Percentiles rank a stretch among this genome's conserved stretches.
Conservation (phyloP, 2,329 filamentous ascomycete genomes). For the Dothideomycetes sp. region DNA sequence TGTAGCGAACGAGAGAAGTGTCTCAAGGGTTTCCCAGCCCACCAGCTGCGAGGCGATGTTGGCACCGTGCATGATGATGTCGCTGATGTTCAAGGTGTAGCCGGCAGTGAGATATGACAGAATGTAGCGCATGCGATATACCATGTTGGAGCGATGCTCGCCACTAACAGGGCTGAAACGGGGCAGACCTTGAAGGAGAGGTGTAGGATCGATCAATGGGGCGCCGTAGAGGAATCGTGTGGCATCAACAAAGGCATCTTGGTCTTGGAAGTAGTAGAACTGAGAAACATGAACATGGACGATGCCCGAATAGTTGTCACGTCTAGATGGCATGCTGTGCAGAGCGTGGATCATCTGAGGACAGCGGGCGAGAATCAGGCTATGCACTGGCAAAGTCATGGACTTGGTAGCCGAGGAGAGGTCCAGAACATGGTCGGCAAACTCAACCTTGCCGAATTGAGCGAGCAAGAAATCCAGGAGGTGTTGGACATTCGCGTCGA, state of each 20-base stretch:
- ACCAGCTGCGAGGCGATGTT: slow-evolving; percentile 49
- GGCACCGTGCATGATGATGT: slow-evolving; percentile 32
- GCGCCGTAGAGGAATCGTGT: slow-evolving; percentile 14
- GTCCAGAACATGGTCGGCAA: slow-evolving; percentile 16
- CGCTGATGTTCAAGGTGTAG: slow-evolving; percentile 43
- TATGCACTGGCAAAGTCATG: slow-evolving; percentile 13
- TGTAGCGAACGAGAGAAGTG: slow-evolving; percentile 44
- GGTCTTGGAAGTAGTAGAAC: slow-evolving; percentile 10
- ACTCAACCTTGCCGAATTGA: slow-evolving; percentile 13
- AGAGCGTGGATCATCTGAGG: too few relatives aligned
- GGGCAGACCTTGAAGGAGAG: slow-evolving; percentile 1
- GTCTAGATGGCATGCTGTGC: too few relatives aligned
- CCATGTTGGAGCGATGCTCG: neutral
- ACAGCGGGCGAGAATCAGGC: slow-evolving; percentile 13
- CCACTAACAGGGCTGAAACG: neutral
- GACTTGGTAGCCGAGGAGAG: slow-evolving; percentile 4
- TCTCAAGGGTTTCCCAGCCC: slow-evolving; percentile 53
- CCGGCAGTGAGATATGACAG: slow-evolving; percentile 56
- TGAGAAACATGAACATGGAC: slow-evolving; percentile 4
- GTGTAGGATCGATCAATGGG: slow-evolving; percentile 8
- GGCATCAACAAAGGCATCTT: slow-evolving; percentile 12
- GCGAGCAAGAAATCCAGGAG: slow-evolving; percentile 12
- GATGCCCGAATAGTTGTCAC: neutral
- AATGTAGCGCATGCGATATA: slow-evolving; percentile 22
- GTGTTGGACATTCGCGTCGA: slow-evolving; percentile 3